phyloP scores from a whole-genome alignment of 139 green algal genomes.

The Closterium sp. region DNA sequence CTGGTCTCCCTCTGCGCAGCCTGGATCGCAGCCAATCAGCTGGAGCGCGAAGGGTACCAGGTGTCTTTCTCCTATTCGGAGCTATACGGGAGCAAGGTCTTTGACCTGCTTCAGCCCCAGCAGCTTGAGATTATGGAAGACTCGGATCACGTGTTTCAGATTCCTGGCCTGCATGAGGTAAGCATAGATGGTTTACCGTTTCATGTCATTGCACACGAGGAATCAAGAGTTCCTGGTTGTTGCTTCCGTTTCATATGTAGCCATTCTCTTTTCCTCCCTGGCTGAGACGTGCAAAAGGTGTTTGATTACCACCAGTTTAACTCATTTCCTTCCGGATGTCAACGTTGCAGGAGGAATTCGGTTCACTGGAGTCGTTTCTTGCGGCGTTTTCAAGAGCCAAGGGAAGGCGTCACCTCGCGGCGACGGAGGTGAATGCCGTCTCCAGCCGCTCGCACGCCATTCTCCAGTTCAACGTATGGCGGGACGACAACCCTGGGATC shows the following conservation, averaged over 20 bases:
- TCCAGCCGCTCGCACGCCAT: conserved; percentile 25
- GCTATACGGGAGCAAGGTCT: background rate
- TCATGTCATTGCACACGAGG: no score
- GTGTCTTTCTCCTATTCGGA: background rate
- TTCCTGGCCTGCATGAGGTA: background rate
- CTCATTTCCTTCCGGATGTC: background rate
- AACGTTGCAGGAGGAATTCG: background rate
- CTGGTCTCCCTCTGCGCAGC: background rate
- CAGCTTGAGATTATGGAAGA: background rate
- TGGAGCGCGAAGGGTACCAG: background rate
- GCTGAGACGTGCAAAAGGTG: background rate
- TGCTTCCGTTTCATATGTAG: background rate
- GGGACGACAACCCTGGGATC: background rate
- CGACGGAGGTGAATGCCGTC: conserved; percentile 5
- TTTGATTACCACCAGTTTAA: background rate
- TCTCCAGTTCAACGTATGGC: conserved; percentile 9
- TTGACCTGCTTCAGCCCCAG: background rate
- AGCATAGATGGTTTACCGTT: background rate
- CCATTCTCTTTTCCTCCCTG: background rate
- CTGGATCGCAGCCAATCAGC: background rate
- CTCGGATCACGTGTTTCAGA: background rate
- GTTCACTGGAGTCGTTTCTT: no score
- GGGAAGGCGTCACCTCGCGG: conserved; percentile 12
- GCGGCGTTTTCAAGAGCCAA: background rate
- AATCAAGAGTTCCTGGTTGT: no score